These are phyloP conservation scores for Sesbania bispinosa DNA, from an alignment of 306 rosid species.

Conservation along the genomic window DNA sequence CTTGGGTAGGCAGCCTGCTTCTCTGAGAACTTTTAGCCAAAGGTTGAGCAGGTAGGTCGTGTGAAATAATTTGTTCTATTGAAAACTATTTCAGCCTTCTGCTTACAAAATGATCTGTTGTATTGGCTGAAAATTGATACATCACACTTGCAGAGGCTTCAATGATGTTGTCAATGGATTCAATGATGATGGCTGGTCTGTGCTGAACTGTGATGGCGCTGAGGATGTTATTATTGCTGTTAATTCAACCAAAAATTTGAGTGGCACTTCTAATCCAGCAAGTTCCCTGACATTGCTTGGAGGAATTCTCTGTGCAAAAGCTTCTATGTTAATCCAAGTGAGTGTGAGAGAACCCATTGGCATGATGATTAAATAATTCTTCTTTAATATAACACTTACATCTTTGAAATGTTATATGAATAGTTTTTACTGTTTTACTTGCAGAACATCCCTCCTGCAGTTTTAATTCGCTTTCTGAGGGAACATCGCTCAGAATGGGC, in stretches of 20 bases:
- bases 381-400: background rate
- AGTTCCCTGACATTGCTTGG: slow-evolving; percentile 75
- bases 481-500: slow-evolving; percentile 99
- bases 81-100: background rate
- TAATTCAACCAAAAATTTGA: slow-evolving; percentile 73
- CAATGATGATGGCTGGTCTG: slow-evolving; percentile 92
- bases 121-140: background rate
- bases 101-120: too few relatives aligned
- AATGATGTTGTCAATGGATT: slow-evolving; percentile 98
- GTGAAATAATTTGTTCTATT: background rate
- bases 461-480: slow-evolving; percentile 89
- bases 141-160: slow-evolving; percentile 65
- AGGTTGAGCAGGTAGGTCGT: slow-evolving; percentile 76
- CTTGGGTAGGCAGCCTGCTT: slow-evolving; percentile 96
- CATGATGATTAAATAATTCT: slow-evolving; percentile 4
- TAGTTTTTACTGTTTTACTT: slow-evolving; percentile 11
- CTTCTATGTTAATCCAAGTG: slow-evolving; percentile 98
- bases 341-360: slow-evolving; percentile 20
- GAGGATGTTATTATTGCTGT: slow-evolving; percentile 85
- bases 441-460: slow-evolving; percentile 92
- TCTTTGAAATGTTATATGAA: background rate
- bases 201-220: slow-evolving; percentile 75
- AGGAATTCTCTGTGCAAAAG: slow-evolving; percentile 94
- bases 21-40: slow-evolving; percentile 91
- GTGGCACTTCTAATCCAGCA: slow-evolving; percentile 57